A percentile compares a stretch with the other conserved stretches of the same genome.
Evolutionary conservation across 176 grass and related monocot species (phyloP).

Genomic region (Eremochloa ophiuroides): DNA sequence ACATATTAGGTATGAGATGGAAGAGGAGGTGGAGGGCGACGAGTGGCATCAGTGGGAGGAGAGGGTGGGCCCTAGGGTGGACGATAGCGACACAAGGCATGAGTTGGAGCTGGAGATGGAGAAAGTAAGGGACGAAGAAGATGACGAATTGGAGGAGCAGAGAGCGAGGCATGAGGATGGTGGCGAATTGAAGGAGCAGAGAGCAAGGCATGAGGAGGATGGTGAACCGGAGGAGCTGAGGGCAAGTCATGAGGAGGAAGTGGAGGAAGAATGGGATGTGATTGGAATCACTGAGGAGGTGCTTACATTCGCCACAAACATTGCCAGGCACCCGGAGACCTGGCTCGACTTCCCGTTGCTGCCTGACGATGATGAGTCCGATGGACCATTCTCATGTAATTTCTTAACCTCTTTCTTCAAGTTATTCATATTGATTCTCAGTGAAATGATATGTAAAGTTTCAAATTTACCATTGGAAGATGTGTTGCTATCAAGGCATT

Average conservation of each 20-base stretch:
- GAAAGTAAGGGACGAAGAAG: not conserved
- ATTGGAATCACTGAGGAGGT: constrained; percentile 89
- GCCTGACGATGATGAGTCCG: constrained; percentile 71
- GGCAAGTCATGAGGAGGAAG: constrained; percentile 15
- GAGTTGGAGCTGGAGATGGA: not conserved
- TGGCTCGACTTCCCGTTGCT: constrained; percentile 94
- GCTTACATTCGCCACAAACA: constrained; percentile 77
- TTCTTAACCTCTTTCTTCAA: not conserved
- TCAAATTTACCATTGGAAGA: not conserved
- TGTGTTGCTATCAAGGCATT: constrained; percentile 3
- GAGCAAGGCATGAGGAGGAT: constrained; percentile 11
- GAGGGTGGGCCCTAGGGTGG: not conserved
- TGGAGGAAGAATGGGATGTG: constrained; percentile 45
- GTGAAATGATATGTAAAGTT: not conserved
- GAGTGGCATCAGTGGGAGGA: constrained; percentile 23
- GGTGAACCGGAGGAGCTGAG: not conserved
- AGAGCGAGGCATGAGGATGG: not conserved
- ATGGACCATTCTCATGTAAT: constrained; percentile 70
- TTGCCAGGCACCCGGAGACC: constrained; percentile 84
- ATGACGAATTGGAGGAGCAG: not conserved
- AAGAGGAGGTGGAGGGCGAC: not conserved
- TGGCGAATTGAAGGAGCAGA: not conserved
- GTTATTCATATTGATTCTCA: not conserved
- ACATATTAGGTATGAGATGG: not conserved
- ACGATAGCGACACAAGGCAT: not conserved